phyloP scores from a whole-genome alignment of 2,329 filamentous ascomycete genomes.

The Fusarium sp. region DNA sequence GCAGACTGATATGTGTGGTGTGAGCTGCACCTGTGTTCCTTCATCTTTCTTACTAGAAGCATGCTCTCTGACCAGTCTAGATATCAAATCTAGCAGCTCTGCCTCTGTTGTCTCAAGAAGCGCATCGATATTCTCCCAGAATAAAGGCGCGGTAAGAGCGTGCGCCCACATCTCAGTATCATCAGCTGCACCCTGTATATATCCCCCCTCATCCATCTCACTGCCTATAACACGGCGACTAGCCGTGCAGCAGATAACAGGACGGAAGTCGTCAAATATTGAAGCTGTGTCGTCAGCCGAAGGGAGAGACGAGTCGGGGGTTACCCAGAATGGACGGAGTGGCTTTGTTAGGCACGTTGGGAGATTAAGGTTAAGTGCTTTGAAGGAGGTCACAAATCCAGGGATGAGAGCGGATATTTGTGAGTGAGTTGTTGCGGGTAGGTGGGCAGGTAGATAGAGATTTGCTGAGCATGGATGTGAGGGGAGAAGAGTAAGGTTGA shows the following conservation, averaged over 20 bases:
- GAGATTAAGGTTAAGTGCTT: constrained; percentile 69
- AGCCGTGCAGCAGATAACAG: constrained; percentile 87
- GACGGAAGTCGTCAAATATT: constrained; percentile 71
- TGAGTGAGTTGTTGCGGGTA: constrained; percentile 77
- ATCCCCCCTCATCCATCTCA: constrained; percentile 73
- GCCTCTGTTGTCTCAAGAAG: constrained; percentile 76
- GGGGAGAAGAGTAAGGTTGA: constrained; percentile 85
- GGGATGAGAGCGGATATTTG: constrained; percentile 77
- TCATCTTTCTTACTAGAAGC: constrained; percentile 21
- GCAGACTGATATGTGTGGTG: constrained; percentile 55
- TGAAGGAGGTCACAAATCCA: constrained; percentile 65
- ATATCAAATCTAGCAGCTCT: constrained; percentile 67
- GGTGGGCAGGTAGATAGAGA: constrained; percentile 78
- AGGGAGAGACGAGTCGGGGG: constrained; percentile 70
- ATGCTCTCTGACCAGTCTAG: constrained; percentile 55
- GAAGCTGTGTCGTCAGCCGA: constrained; percentile 43
- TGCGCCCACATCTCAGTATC: constrained; percentile 94
- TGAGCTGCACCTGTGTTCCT: constrained; percentile 48
- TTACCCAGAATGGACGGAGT: constrained; percentile 83
- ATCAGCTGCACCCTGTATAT: constrained; percentile 95
- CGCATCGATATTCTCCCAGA: constrained; percentile 76
- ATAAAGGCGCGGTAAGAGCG: constrained; percentile 81
- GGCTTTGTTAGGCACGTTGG: constrained; percentile 74
- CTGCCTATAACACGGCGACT: constrained; percentile 77
- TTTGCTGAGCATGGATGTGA: constrained; percentile 58